Percentiles rank a stretch among this genome's conserved stretches.
phyloP scores from a whole-genome alignment of 768 basidiomycete species.

The Daedaleopsis nitida region DNA sequence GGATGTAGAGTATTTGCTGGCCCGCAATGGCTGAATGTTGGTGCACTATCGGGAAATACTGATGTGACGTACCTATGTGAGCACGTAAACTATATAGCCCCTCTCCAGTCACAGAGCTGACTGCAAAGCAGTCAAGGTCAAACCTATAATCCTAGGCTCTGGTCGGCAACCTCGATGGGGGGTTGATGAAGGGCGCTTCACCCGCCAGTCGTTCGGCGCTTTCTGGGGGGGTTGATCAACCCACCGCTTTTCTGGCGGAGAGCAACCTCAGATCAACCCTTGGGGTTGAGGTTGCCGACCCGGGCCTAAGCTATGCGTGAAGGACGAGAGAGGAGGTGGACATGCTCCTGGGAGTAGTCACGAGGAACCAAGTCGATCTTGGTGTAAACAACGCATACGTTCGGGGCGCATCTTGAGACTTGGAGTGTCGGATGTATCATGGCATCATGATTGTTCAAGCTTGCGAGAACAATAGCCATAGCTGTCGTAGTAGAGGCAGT shows the following conservation, averaged over 20 bases:
- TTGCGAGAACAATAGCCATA: background rate
- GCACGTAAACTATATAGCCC: background rate
- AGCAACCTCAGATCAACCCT: too few relatives aligned
- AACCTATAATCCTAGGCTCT: too few relatives aligned
- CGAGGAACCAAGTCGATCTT: background rate
- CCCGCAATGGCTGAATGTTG: background rate
- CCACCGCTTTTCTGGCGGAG: too few relatives aligned
- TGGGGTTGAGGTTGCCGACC: too few relatives aligned
- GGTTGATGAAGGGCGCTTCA: too few relatives aligned
- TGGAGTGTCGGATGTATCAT: background rate
- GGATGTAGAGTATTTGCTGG: background rate
- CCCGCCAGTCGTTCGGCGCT: too few relatives aligned
- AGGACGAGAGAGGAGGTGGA: background rate
- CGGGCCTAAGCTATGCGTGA: too few relatives aligned
- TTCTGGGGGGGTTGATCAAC: too few relatives aligned
- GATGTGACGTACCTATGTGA: background rate
- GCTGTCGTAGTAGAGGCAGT: background rate
- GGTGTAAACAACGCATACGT: background rate
- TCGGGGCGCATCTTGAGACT: background rate
- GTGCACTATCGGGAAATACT: background rate
- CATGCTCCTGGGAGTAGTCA: background rate
- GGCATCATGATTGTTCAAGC: background rate
- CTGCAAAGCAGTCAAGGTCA: background rate
- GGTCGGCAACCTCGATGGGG: too few relatives aligned
- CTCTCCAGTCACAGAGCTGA: background rate